Evolutionary conservation across 2,329 filamentous ascomycete species (phyloP).

Genomic region (Paraconiothyrium brasiliense): DNA sequence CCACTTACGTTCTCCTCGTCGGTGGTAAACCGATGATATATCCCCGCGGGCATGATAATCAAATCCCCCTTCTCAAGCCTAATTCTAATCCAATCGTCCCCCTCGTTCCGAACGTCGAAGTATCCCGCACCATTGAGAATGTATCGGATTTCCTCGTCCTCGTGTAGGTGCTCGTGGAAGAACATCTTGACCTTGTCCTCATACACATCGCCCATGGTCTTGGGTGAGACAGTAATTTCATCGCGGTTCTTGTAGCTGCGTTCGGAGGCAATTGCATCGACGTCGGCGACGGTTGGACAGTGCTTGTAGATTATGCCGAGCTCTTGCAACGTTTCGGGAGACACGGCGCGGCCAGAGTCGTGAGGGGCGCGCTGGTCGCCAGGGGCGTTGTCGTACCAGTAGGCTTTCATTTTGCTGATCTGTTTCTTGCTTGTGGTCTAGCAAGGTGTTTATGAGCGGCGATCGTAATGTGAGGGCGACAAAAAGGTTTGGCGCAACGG

Average conservation of each 20-base stretch:
- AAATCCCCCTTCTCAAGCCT: constrained; percentile 85
- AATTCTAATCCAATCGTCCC: constrained; percentile 90
- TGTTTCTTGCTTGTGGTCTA: constrained; percentile 15
- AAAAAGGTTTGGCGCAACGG: constrained; percentile 17
- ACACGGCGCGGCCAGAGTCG: constrained; percentile 79
- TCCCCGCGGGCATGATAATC: constrained; percentile 91
- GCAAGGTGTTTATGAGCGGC: not conserved
- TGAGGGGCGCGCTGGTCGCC: constrained; percentile 94
- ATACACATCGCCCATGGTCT: constrained; percentile 85
- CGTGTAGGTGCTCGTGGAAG: constrained; percentile 95
- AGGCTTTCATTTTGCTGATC: constrained; percentile 68
- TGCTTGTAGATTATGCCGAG: constrained; percentile 84
- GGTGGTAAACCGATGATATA: constrained; percentile 97
- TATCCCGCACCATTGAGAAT: constrained; percentile 88
- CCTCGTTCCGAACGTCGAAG: constrained; percentile 87
- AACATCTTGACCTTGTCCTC: constrained; percentile 94
- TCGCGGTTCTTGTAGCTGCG: constrained; percentile 95
- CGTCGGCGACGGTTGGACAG: constrained; percentile 70
- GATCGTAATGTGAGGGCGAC: constrained; percentile 11
- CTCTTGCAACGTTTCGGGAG: constrained; percentile 70
- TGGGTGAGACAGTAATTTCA: constrained; percentile 87
- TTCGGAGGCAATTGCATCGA: constrained; percentile 76
- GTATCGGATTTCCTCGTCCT: constrained; percentile 98
- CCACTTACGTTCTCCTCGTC: constrained; percentile 84
- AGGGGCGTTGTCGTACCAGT: constrained; percentile 74